Conservation (phyloP, 2,329 filamentous ascomycete species). For the Hypoxylon sp. region DNA sequence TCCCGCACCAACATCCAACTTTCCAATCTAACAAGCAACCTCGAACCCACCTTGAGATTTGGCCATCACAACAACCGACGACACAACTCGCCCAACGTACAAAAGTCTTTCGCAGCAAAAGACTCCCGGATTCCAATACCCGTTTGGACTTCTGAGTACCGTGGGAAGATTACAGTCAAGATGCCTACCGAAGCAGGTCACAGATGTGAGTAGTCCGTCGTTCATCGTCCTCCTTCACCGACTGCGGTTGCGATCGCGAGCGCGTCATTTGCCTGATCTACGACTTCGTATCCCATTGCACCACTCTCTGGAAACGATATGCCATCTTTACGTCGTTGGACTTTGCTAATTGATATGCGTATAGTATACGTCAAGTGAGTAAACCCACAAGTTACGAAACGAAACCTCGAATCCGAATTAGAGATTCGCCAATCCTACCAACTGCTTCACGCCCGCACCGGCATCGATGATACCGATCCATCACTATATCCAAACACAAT, state of each 20-base stretch:
- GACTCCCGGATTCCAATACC: slow-evolving; percentile 50
- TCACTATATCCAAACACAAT: not conserved
- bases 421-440: not conserved
- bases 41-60: slow-evolving; percentile 42
- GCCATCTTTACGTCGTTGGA: not conserved
- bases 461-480: not conserved
- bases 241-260: slow-evolving; percentile 13
- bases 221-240: slow-evolving; percentile 28
- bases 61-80: slow-evolving; percentile 52
- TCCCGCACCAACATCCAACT: slow-evolving; percentile 40
- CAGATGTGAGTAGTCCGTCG: slow-evolving; percentile 73
- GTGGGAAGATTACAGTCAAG: slow-evolving; percentile 65
- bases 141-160: slow-evolving; percentile 57
- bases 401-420: slow-evolving; percentile 16
- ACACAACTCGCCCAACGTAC: slow-evolving; percentile 47
- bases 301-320: not conserved
- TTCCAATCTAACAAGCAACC: slow-evolving; percentile 33
- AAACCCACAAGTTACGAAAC: slow-evolving; percentile 32
- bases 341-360: slow-evolving; percentile 50
- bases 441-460: not conserved
- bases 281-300: not conserved
- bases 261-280: slow-evolving; percentile 16
- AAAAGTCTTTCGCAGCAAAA: slow-evolving; percentile 57
- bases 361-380: slow-evolving; percentile 92
- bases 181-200: slow-evolving; percentile 90